A percentile compares a stretch with the other conserved stretches of the same genome.
phyloP scores from a whole-genome alignment of 2,329 filamentous ascomycete genomes.

The Epichloe gansuensis region DNA sequence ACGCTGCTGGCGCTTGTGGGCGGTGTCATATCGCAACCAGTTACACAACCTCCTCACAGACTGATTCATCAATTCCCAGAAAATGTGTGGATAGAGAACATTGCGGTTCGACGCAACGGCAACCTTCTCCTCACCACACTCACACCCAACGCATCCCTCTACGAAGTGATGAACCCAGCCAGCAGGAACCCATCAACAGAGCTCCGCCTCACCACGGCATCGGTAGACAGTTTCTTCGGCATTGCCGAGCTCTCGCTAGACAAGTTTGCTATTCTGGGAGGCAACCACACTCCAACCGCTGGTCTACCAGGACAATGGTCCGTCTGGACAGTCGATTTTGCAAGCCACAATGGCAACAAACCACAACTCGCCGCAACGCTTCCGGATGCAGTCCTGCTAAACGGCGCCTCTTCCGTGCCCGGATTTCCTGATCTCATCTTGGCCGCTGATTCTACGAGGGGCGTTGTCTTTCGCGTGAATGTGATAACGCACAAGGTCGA shows the following conservation, averaged over 20 bases:
- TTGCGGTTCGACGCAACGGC: conserved; percentile 5
- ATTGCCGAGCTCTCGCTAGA: conserved; percentile 2
- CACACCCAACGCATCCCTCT: conserved; percentile 1
- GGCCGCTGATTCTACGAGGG: conserved; percentile 12
- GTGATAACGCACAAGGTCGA: conserved; percentile 9
- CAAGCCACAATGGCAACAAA: not conserved
- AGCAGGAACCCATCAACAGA: not conserved
- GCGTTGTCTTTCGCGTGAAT: conserved; percentile 16
- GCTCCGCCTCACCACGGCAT: not conserved
- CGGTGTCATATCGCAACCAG: not conserved
- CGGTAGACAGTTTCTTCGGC: conserved; percentile 1
- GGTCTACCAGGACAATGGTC: not conserved
- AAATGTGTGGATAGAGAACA: conserved; percentile 4
- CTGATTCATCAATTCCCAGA: conserved; percentile 1
- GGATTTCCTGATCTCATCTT: not conserved
- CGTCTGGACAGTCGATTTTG: not conserved
- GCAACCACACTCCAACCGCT: not conserved
- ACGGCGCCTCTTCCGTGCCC: not conserved
- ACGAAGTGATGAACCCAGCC: not conserved
- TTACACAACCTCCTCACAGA: not conserved
- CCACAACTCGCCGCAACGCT: not conserved
- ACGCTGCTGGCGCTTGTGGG: not conserved
- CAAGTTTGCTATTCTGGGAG: conserved; percentile 3
- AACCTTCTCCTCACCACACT: conserved; percentile 4
- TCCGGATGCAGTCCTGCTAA: not conserved